Base-by-base conservation (phyloP, 148 eudicot genomes). In the Cornus controversa region DNA sequence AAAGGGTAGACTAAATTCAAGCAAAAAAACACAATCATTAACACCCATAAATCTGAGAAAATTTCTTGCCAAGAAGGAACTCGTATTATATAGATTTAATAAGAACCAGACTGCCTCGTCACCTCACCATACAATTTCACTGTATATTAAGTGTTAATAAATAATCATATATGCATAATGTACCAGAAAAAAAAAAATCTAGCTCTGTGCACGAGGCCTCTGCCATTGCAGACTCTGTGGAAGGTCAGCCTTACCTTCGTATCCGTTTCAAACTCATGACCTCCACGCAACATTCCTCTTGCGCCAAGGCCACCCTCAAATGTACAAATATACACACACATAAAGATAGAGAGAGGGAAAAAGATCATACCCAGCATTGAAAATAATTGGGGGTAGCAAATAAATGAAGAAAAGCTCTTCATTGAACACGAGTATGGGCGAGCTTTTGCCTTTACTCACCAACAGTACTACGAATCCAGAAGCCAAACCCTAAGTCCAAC, bases 361-460 rank as follows among this genome's bases (percentile, higher is more conserved):
- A 54, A 45, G 45, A 67, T 71, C 87, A 81, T 85, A 96, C 99
- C 99, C 99, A 37, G 99, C 99, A 86, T 96, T 96, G 78, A 96
- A 96, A 26, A 96, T 96, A 81, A 96, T 96, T 11, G 98, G 99
- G 36, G 99, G 99, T 60, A 96, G 89, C 78, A 96, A 72, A 84
- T 96, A 96, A 71, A 96, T 93, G 84, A 96, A 96, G 89, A 96
- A 96, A 28, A 96, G 82, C 78, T 96, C 99, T 82, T 96, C 99
- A 74, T 87, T 86, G 81, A 96, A 96, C 57, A 86, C 91, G 45
- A 96, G 83, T 28, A 96, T 86, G 53, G 85, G 89, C 3, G 97
- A 90, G 77, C 79, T 92, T 70, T 82, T 80, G 75, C 97, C 97
- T 83, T 88, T 87, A 72, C 86, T 91, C 72, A 86, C 45, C 78